Base-by-base conservation (phyloP, 768 basidiomycete species). In the Pisolithus orientalis region DNA sequence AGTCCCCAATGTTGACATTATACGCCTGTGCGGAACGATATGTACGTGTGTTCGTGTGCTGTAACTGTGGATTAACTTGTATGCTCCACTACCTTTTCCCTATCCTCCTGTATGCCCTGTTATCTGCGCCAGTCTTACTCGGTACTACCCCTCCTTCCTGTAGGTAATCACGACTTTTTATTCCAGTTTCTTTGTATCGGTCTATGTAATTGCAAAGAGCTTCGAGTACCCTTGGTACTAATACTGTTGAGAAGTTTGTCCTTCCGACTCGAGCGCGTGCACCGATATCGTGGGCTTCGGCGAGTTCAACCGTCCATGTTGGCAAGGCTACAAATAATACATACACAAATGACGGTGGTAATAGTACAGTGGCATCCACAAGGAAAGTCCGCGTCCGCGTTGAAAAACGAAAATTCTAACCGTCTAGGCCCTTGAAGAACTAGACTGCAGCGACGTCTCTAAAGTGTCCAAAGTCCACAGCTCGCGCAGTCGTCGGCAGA, bases 401-500 rank as follows among this genome's bases (percentile, higher is more conserved):
- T 13, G 4, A 34, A 34, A 2, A 34, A 14, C 34, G 34, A 34
- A 34, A 34, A 34, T 34, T 32, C 63, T 67, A 54, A 80, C 80
- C 47, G 72, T 62, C 55, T 58, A 73, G 59, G 39, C 72, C 65
- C 27, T 75, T 75, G 56, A 69, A 57, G 38, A 72, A 65, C 62
- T 39, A 60, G 46, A 44, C 11, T 31, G 34, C 25, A 65, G 62
- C 57, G 52, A 65, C 53, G 51, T 56, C 63, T 53, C 53, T 65
- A 64, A 66, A 60, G 59, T 57, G 25, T 76, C 77, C 55, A 77
- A 59, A 34, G 70, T 72, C 80, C 90, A 93, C 56, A 82, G 78
- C 39, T 83, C 80, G 62, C 84, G 80, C 58, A 94, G 66, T 57
- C 80, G 78, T 62, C 80, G 80, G 74, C 86, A 90, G 10, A 93